Evolutionary conservation across 2,329 filamentous ascomycete species (phyloP), one percentile per base, ranked within the genome.

Genomic region (Microsporum canis): DNA sequence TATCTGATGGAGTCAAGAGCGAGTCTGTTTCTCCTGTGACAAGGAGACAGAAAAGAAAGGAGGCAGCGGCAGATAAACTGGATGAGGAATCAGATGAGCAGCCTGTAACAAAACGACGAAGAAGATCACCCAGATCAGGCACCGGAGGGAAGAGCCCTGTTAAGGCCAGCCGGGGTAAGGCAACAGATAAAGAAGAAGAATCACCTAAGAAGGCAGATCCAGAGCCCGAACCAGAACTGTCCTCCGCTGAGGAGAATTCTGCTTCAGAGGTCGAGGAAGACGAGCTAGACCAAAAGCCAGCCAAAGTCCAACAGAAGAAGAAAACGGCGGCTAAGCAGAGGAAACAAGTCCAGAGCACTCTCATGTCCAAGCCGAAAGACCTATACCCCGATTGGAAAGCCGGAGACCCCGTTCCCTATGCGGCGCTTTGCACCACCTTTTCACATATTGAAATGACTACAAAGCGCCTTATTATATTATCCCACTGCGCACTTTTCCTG

Each of bases 301-400:
- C 33, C n/a, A 23, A 62, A 12, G 43, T 56, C 10, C 57, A 83
- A 12, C 80, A 88, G 68, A 89, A 89, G 70, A 85, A 89, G 1
- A 84, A 87, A 66, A 74, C 85, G 55, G 84, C 84, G 57, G 86
- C 84, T 47, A 91, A 95, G 73, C 86, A 85, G 55, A 85, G 89
- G 51, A 84, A 92, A 72, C 89, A 89, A 72, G 83, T 92, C 8
- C 91, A 96, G 71, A 84, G 84, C 6, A 88, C 86, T 56, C 77
- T 96, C 62, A 85, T 85, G 70, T 78, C 82, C 17, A 83, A 81
- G 58, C 79, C 75, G 43, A 88, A 90, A 66, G 88, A 95, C 68
- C 85, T 88, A n/a, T 97, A 92, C 73, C 91, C 91, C 0, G 92
- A 99, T 74, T 99, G 94, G 94, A 88, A 90, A 71, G 78, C 88